Evolutionary conservation across 345 rosid species (phyloP).

Genomic region (Sonneratia alba): DNA sequence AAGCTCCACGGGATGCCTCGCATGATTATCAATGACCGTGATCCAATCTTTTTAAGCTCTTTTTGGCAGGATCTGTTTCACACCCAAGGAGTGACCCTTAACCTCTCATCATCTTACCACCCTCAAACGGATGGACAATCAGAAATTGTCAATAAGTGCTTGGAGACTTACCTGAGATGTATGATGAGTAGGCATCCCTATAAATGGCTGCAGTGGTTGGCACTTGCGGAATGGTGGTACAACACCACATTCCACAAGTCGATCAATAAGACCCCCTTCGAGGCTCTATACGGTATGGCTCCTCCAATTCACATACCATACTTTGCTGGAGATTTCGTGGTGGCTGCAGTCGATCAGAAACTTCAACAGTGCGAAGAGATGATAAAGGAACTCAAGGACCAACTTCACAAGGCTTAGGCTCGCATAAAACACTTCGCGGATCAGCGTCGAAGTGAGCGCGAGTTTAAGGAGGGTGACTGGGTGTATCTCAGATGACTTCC

Average conservation of each 20-base stretch:
- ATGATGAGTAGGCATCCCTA: not conserved
- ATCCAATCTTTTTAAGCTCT: not conserved
- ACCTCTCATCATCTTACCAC: not conserved
- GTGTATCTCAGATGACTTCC: not conserved
- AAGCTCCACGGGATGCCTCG: constrained; percentile 1
- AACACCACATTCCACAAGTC: not conserved
- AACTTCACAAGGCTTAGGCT: not conserved
- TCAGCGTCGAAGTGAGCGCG: not conserved
- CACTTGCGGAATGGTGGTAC: constrained; percentile 7
- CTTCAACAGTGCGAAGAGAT: not conserved
- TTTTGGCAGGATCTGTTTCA: not conserved
- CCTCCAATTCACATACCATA: constrained; percentile 1
- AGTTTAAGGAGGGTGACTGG: not conserved
- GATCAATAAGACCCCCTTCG: not conserved
- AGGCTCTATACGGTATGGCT: not conserved
- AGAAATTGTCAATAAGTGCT: not conserved
- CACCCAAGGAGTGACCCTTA: not conserved
- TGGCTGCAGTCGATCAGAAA: not conserved
- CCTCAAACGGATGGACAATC: constrained; percentile 4
- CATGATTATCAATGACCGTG: not conserved
- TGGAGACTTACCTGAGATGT: not conserved
- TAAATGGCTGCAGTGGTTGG: not conserved
- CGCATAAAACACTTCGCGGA: not conserved
- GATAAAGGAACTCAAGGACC: not conserved
- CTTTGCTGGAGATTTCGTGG: not conserved